Base-by-base conservation (phyloP, 768 basidiomycete genomes). In the Strobilomyces dryophilus region DNA sequence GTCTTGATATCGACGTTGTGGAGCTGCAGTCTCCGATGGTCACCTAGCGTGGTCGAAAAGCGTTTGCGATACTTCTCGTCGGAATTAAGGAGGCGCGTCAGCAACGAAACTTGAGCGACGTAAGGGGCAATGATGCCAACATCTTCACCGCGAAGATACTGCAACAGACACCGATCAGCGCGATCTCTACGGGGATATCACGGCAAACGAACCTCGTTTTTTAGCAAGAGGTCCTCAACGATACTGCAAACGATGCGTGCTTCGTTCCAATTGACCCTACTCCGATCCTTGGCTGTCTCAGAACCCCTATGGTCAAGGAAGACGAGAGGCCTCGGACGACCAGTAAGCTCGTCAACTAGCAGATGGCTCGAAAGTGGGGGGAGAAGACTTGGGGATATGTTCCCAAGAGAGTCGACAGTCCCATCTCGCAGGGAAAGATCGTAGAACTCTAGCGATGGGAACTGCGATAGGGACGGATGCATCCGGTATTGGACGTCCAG, bases 91-190 rank as follows among this genome's bases (percentile, higher is more conserved):
- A 89, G 69, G 17, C 84, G 80, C n/a, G 74, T 80, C 18, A 97
- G 72, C 31, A 88, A 76, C 15, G 82, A 79, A 44, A 95, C 89
- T 64, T 98, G 94, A 1, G 92, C 92, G 12, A 79, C 81, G 66
- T 98, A 98, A 3, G 95, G 93, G 2, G 94, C 87, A 57, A 98
- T 95, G 60, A 98, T 81, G 2, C 95, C 94, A 61, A 98, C 93
- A 63, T 95, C 86, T 37, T 73, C 70, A 17, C 90, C 91, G 56
- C 66, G 69, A 47, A 94, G 75, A 42, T 76, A 67, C 89, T 83
- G 49, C 48, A 24, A 37, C 41, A 52, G 39, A 37, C 29, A 45
- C 54, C 57, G 44, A 51, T 61, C 45, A 56, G 59, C 37, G 32
- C 27, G 27, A 17, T 12, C 45, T 24, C 32, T 3, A 34, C 45